These are phyloP conservation scores for Danielia reshetovae DNA, from an alignment of 805 yeast genomes.

Conservation along the genomic window DNA sequence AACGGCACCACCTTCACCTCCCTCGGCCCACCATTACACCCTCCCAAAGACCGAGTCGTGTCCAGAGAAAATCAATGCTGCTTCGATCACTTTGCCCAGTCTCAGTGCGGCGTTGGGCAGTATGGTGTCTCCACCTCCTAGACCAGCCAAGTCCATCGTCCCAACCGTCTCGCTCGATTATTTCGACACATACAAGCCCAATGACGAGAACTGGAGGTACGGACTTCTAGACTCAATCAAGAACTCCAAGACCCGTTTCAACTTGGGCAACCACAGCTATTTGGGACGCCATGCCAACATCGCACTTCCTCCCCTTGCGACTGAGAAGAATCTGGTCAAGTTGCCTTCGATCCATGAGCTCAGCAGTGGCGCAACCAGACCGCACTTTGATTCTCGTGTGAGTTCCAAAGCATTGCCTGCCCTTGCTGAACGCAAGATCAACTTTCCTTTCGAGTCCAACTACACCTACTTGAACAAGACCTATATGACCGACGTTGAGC, in stretches of 20 bases:
- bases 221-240: constrained; percentile 36
- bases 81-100: constrained; percentile 29
- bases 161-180: constrained; percentile 43
- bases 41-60: too few relatives aligned
- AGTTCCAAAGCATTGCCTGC: constrained; percentile 22
- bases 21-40: not conserved
- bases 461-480: constrained; percentile 48
- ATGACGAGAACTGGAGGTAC: constrained; percentile 42
- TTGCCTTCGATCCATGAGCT: constrained; percentile 13
- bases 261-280: constrained; percentile 27
- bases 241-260: constrained; percentile 18
- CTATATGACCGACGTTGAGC: constrained; percentile 45
- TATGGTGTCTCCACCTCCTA: not conserved
- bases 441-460: constrained; percentile 52
- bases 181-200: constrained; percentile 43
- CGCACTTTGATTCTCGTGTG: constrained; percentile 37
- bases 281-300: constrained; percentile 18
- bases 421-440: constrained; percentile 31
- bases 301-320: not conserved
- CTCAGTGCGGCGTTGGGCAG: constrained; percentile 26
- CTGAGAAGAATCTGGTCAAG: too few relatives aligned
- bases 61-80: not conserved
- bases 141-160: not conserved
- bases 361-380: constrained; percentile 17
- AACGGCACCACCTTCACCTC: constrained; percentile 15